Evolutionary conservation across 768 basidiomycete species (phyloP).

Genomic region (Glaciozyma martinii): DNA sequence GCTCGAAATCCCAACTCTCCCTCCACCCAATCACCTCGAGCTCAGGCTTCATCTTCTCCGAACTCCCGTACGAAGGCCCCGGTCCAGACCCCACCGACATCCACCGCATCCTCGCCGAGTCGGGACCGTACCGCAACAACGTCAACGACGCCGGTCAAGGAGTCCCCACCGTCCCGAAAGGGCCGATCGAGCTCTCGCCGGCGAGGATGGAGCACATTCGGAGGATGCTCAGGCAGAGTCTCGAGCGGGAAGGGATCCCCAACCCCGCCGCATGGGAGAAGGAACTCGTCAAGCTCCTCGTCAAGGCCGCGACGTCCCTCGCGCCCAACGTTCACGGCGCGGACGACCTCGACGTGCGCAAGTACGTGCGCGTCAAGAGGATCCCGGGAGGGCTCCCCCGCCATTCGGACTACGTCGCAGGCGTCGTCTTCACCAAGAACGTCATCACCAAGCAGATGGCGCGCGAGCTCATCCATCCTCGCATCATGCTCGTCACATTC

Average conservation of each 20-base stretch:
- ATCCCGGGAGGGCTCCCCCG: constrained; percentile 84
- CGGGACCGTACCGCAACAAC: neutral
- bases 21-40: neutral
- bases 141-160: neutral
- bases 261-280: constrained; percentile 82
- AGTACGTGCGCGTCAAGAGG: constrained; percentile 97
- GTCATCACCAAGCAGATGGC: constrained; percentile 94
- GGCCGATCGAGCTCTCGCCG: constrained; percentile 52
- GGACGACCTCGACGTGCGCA: constrained; percentile 87
- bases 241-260: constrained; percentile 70
- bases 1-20: neutral
- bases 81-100: neutral
- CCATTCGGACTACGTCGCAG: constrained; percentile 94
- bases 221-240: constrained; percentile 82
- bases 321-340: constrained; percentile 40
- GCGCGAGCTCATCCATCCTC: constrained; percentile 67
- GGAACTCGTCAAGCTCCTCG: constrained; percentile 65
- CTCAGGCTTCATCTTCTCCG: neutral
- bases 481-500: constrained; percentile 82
- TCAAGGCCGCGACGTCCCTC: constrained; percentile 66
- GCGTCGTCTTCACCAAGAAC: constrained; percentile 95
- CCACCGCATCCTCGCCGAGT: constrained; percentile 1
- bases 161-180: neutral
- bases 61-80: neutral
- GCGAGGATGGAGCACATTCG: constrained; percentile 83